Conservation (phyloP, 179 eudicot species). For the Silene vulgaris region DNA sequence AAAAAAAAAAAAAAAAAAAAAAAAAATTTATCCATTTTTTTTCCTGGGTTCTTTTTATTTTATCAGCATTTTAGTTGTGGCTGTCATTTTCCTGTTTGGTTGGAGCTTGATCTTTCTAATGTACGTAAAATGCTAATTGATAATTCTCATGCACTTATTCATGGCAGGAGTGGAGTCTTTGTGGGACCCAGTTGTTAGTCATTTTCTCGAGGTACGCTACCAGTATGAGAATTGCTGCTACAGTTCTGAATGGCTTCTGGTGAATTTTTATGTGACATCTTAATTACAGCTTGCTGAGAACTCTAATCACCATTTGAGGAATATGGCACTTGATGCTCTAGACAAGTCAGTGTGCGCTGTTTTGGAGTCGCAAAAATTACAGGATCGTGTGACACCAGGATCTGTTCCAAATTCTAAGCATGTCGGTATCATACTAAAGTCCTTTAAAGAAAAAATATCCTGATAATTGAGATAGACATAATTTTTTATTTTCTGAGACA, state of each 20-base stretch:
- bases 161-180: slow-evolving; percentile 86
- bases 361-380: slow-evolving; percentile 76
- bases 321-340: slow-evolving; percentile 80
- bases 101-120: neutral
- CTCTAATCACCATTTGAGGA: slow-evolving; percentile 62
- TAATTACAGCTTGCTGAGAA: slow-evolving; percentile 74
- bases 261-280: slow-evolving; percentile 12
- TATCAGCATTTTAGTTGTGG: slow-evolving; percentile 1
- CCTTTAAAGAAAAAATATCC: neutral
- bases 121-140: slow-evolving; percentile 7
- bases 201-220: slow-evolving; percentile 73
- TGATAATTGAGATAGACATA: slow-evolving; percentile 9
- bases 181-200: slow-evolving; percentile 80
- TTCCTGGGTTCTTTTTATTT: neutral
- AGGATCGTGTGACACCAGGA: slow-evolving; percentile 41
- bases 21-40: neutral
- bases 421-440: slow-evolving; percentile 28
- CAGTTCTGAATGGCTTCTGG: slow-evolving; percentile 14
- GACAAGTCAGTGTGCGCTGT: slow-evolving; percentile 93
- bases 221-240: slow-evolving; percentile 7
- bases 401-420: slow-evolving; percentile 37
- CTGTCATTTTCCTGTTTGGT: neutral
- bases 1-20: no score
- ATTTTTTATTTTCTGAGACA: slow-evolving; percentile 24
- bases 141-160: slow-evolving; percentile 6